Percentiles rank a stretch among this genome's conserved stretches.
Evolutionary conservation across 2,329 filamentous ascomycete genomes (phyloP).

Genomic region (Exophiala sp.): DNA sequence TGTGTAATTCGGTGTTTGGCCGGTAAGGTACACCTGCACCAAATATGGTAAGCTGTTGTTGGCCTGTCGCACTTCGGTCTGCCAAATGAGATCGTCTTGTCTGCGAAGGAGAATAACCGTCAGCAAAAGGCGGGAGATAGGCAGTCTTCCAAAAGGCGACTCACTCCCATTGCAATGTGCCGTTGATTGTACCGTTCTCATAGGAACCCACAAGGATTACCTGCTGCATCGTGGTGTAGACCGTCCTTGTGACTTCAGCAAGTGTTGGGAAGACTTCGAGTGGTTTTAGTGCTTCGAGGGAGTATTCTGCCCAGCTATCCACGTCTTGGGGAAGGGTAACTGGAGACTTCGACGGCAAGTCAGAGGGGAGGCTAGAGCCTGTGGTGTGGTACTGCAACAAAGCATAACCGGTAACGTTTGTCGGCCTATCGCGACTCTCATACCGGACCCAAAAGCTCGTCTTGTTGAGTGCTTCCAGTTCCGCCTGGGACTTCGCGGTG

Average conservation of each 20-base stretch:
- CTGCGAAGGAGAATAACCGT: slow-evolving; percentile 4
- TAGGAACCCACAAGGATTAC: slow-evolving; percentile 23
- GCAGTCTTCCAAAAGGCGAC: not conserved
- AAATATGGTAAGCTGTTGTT: slow-evolving; percentile 40
- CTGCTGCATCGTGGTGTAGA: slow-evolving; percentile 45
- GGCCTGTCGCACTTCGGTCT: slow-evolving; percentile 35
- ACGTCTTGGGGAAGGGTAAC: slow-evolving; percentile 26
- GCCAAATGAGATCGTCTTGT: slow-evolving; percentile 47
- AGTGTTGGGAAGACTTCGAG: slow-evolving; percentile 26
- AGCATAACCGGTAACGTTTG: slow-evolving; percentile 31
- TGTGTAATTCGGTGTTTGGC: slow-evolving; percentile 39
- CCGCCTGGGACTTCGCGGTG: slow-evolving; percentile 43
- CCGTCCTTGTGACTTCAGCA: slow-evolving; percentile 48
- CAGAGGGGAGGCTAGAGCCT: slow-evolving; percentile 1
- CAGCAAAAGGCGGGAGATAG: not conserved
- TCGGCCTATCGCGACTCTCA: slow-evolving; percentile 29
- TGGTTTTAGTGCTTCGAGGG: slow-evolving; percentile 22
- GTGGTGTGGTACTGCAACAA: slow-evolving; percentile 27
- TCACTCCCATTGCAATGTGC: slow-evolving; percentile 28
- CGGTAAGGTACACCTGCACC: slow-evolving; percentile 43
- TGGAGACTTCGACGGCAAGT: slow-evolving; percentile 22
- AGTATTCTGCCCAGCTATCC: slow-evolving; percentile 27
- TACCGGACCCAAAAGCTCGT: slow-evolving; percentile 48
- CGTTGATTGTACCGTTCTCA: slow-evolving; percentile 22
- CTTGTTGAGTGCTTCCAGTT: slow-evolving; percentile 36